Evolutionary conservation across 1,139 yeast genomes (phyloP), one percentile per base, ranked within the genome.

Genomic region (Arxiozyma bovina): DNA sequence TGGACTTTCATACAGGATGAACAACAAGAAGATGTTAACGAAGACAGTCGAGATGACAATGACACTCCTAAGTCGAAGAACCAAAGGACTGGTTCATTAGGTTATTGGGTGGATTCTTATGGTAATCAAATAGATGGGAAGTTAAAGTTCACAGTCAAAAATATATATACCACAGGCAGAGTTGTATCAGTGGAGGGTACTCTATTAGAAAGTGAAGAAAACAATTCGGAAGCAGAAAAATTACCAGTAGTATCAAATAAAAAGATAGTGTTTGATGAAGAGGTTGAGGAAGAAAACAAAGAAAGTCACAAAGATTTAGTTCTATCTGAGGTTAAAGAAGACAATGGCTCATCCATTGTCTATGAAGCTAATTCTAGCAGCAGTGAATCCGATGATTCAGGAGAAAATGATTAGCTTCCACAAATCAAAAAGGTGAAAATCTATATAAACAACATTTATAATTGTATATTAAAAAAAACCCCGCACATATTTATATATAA

Each of bases 171-270:
- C 20, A 79, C 91, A 4, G 96, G 96, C 18, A 83, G 83, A 69
- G 85, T 89, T 56, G 83, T 90, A 21, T 85, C 94, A 8, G 78
- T 91, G 18, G 96, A 89, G 59, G 98, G 98, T 18, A 83, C 96
- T 0, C 75, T 91, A 58, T 70, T 87, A 21, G 55, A 54, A 4
- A 59, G 60, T 45, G 53, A 52, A 23, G 48, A 52, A 25, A 59
- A 52, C 25, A 65, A 63, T 41, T 62, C 70, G 6, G 63, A 63
- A 56, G 70, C 64, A 9, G 74, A 71, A 52, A 66, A 69, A 30
- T 55, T 70, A 53, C 74, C 76, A 21, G 74, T 73, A 12, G 74
- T 72, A 44, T 74, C 75, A 15, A 72, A 70, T 61, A 74, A 69
- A 57, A 74, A 71, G 60, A 73, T 73, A 53, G 69, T 64, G 25